Evolutionary conservation across 306 rosid species (phyloP).

Genomic region (Abrus pulchellus): DNA sequence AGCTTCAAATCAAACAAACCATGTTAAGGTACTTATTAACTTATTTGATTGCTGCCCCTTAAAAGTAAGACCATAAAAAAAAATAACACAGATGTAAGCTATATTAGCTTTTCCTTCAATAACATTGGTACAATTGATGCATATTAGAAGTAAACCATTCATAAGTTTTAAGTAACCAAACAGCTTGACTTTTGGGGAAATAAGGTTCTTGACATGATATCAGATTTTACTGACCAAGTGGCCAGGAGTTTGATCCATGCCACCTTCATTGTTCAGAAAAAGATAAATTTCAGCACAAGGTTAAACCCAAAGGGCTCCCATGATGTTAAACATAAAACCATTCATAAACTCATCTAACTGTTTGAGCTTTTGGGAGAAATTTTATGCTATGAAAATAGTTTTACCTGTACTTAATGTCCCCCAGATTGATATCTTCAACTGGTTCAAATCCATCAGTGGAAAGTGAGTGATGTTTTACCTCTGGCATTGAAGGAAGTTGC

Average conservation of each 20-base stretch:
- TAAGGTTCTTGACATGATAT: constrained; percentile 5
- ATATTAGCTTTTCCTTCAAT: constrained; percentile 2
- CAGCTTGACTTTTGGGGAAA: neutral
- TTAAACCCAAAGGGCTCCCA: constrained; percentile 4
- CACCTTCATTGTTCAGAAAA: neutral
- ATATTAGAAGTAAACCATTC: neutral
- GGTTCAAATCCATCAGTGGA: constrained; percentile 84
- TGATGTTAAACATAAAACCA: neutral
- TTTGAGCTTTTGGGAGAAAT: constrained; percentile 2
- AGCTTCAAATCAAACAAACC: constrained; percentile 28
- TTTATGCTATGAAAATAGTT: constrained; percentile 24
- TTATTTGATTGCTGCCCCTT: neutral
- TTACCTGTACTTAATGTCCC: constrained; percentile 85
- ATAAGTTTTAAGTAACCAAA: neutral
- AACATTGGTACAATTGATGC: neutral
- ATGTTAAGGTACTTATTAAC: neutral
- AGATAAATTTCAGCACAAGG: constrained; percentile 7
- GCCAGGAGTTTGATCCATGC: neutral
- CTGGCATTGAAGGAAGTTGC: constrained; percentile 89
- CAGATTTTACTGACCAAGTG: neutral
- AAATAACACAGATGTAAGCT: neutral
- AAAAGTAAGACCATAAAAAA: neutral
- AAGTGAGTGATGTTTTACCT: constrained; percentile 78
- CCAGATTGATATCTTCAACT: constrained; percentile 72
- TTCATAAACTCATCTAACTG: neutral